Conservation (phyloP, 768 basidiomycete species). For the Kwoniella bestiolae region DNA sequence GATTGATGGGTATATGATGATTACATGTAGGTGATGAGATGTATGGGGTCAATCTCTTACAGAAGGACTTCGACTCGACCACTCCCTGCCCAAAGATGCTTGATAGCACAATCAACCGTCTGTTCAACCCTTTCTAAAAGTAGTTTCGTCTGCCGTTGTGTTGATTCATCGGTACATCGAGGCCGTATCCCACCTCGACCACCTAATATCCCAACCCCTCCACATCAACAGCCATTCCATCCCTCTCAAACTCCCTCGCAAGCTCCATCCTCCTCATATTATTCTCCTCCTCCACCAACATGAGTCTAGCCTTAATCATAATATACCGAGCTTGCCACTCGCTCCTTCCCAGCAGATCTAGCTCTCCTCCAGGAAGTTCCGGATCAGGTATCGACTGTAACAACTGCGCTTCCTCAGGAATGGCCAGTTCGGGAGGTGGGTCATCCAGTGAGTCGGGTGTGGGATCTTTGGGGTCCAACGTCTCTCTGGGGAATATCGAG, state of each 20-base stretch:
- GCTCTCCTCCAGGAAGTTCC: slow-evolving; percentile 14
- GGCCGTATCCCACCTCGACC: no score
- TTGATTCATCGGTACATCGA: no score
- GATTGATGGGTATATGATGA: no score
- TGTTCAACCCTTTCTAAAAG: no score
- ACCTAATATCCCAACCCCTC: background rate
- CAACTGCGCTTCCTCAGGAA: slow-evolving; percentile 15
- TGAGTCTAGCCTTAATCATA: slow-evolving; percentile 75
- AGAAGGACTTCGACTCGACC: no score
- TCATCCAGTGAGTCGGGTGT: slow-evolving; percentile 7
- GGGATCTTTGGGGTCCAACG: background rate
- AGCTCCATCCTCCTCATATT: slow-evolving; percentile 70
- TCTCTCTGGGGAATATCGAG: slow-evolving; percentile 11
- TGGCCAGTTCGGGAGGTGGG: background rate
- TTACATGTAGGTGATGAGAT: no score
- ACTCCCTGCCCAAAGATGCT: no score
- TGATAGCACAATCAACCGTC: no score
- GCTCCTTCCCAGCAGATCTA: slow-evolving; percentile 28
- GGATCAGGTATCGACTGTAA: slow-evolving; percentile 23
- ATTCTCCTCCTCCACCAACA: slow-evolving; percentile 71
- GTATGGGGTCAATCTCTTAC: no score
- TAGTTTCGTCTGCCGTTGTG: no score
- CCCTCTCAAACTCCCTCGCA: slow-evolving; percentile 48
- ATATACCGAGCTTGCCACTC: slow-evolving; percentile 66
- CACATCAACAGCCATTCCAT: background rate